phyloP scores from a whole-genome alignment of 192 early-diverging fungal species.

The Coemansia sp. region DNA sequence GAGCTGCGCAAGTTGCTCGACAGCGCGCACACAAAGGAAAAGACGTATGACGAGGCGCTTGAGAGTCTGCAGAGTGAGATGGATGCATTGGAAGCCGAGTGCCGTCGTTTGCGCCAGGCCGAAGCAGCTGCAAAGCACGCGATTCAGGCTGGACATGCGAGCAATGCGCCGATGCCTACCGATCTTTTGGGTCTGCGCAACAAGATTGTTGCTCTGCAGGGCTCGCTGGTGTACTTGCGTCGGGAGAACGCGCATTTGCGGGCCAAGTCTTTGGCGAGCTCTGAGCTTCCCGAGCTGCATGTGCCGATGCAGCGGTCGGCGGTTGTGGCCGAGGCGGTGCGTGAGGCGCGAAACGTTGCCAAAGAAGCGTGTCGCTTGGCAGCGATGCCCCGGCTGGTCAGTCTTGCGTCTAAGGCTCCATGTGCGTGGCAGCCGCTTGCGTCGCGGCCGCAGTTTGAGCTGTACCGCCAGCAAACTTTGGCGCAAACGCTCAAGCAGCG shows the following conservation, averaged over 20 bases:
- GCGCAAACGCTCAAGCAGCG: slow-evolving; percentile 45
- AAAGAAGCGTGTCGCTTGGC: slow-evolving; percentile 44
- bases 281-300: slow-evolving; percentile 11
- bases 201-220: slow-evolving; percentile 58
- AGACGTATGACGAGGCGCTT: slow-evolving; percentile 72
- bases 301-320: background rate
- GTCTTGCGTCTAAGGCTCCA: slow-evolving; percentile 7
- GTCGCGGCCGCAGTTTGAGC: slow-evolving; percentile 42
- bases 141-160: background rate
- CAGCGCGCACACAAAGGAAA: slow-evolving; percentile 61
- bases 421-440: slow-evolving; percentile 33
- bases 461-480: slow-evolving; percentile 50
- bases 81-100: slow-evolving; percentile 68
- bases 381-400: slow-evolving; percentile 37
- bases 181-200: slow-evolving; percentile 59
- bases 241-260: slow-evolving; percentile 83
- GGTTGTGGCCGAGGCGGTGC: slow-evolving; percentile 15
- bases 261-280: slow-evolving; percentile 41
- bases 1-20: slow-evolving; percentile 62
- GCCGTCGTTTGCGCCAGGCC: slow-evolving; percentile 57
- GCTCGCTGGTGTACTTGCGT: slow-evolving; percentile 73
- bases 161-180: slow-evolving; percentile 23
- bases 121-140: background rate
- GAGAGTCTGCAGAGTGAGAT: slow-evolving; percentile 68
- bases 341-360: slow-evolving; percentile 27